Percentiles rank a stretch among this genome's conserved stretches.
phyloP scores from a whole-genome alignment of 1,139 yeast species.

The Kodamaea arcana region DNA sequence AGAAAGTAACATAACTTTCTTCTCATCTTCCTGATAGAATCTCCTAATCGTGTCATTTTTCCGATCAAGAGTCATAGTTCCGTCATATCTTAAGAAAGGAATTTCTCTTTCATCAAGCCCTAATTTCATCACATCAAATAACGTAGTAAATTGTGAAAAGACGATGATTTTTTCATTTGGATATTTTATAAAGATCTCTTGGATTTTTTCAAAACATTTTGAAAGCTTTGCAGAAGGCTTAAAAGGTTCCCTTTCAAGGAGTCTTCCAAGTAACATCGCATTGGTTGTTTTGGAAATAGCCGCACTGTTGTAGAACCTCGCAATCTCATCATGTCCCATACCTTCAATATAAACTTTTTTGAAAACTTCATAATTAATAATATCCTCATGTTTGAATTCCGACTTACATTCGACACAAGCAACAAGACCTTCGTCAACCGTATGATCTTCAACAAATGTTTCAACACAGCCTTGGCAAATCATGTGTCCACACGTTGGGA shows the following conservation, averaged over 20 bases:
- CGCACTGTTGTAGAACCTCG: slow-evolving; percentile 4
- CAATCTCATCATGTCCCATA: slow-evolving; percentile 9
- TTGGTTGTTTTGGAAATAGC: slow-evolving; percentile 9
- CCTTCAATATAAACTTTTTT: slow-evolving; percentile 39
- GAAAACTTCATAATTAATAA: slow-evolving; percentile 51
- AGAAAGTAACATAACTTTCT: slow-evolving; percentile 62
- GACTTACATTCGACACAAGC: slow-evolving; percentile 51
- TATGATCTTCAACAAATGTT: slow-evolving; percentile 43
- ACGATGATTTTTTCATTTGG: slow-evolving; percentile 66
- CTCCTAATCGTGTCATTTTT: slow-evolving; percentile 60
- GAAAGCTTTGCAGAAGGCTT: slow-evolving; percentile 53
- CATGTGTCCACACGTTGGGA: slow-evolving; percentile 66
- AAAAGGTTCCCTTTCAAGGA: slow-evolving; percentile 27
- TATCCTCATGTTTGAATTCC: slow-evolving; percentile 34
- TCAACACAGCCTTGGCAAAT: slow-evolving; percentile 61
- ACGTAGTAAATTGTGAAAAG: slow-evolving; percentile 80
- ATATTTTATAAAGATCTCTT: slow-evolving; percentile 34
- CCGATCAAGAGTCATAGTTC: slow-evolving; percentile 65
- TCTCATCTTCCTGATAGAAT: slow-evolving; percentile 54
- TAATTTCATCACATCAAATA: slow-evolving; percentile 66
- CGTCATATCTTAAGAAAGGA: slow-evolving; percentile 67
- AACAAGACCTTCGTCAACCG: slow-evolving; percentile 37
- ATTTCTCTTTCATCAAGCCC: slow-evolving; percentile 48
- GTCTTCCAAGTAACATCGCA: slow-evolving; percentile 2
- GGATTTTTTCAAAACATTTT: slow-evolving; percentile 43